Evolutionary conservation across 2,329 filamentous ascomycete species (phyloP).

Genomic region (Neonectria faginata): DNA sequence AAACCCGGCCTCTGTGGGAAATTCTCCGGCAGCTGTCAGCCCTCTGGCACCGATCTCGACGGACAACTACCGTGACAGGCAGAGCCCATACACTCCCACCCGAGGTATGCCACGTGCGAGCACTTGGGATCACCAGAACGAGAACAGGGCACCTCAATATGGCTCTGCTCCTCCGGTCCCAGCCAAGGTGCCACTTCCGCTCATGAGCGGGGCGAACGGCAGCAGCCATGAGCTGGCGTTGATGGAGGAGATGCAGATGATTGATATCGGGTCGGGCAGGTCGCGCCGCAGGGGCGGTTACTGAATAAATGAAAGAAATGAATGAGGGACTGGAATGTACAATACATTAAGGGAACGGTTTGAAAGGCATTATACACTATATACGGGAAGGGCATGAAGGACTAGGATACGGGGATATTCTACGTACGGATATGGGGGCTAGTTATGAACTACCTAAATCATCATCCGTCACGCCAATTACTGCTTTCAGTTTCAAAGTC

Average conservation of each 20-base stretch:
- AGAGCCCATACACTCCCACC: constrained; percentile 49
- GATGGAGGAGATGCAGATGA: constrained; percentile 76
- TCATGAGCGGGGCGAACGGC: constrained; percentile 59
- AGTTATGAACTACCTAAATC: constrained; percentile 3
- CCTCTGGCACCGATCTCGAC: constrained; percentile 66
- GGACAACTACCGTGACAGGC: constrained; percentile 62
- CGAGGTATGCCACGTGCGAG: constrained; percentile 57
- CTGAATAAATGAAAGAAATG: constrained; percentile 44
- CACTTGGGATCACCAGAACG: constrained; percentile 65
- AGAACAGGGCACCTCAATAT: constrained; percentile 62
- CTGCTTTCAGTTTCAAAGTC: not conserved
- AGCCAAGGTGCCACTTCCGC: constrained; percentile 73
- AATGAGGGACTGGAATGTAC: constrained; percentile 40
- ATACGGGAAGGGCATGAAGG: constrained; percentile 15
- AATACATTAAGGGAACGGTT: constrained; percentile 34
- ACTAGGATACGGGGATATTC: constrained; percentile 1
- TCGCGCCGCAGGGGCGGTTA: constrained; percentile 63
- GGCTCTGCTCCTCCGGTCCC: constrained; percentile 69
- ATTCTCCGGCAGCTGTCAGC: constrained; percentile 55
- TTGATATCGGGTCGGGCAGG: constrained; percentile 73
- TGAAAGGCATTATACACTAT: constrained; percentile 34
- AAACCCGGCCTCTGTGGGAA: constrained; percentile 57
- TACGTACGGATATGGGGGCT: constrained; percentile 11
- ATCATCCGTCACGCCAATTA: not conserved
- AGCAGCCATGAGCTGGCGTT: constrained; percentile 67